These are phyloP conservation scores for Tremellales sp. DNA, from an alignment of 1,284 basidiomycete species.

Conservation along the genomic window DNA sequence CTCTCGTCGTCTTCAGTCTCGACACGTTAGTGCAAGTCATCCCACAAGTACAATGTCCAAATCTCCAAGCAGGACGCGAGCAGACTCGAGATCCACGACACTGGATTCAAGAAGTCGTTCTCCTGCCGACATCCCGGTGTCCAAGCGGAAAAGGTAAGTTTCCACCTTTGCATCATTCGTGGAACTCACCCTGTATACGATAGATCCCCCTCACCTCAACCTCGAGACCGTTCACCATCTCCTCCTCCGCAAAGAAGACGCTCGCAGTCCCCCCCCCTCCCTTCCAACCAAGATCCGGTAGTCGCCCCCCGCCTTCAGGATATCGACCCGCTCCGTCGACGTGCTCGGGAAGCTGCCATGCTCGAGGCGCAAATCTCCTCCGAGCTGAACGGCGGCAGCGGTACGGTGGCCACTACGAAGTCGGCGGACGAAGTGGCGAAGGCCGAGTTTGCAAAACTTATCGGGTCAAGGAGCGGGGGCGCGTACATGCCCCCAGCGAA, in stretches of 20 bases:
- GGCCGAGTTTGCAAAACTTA: constrained; percentile 74
- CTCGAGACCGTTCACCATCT: constrained; percentile 41
- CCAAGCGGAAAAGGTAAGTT: constrained; percentile 47
- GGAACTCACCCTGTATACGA: background rate
- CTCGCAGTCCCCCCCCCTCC: constrained; percentile 30
- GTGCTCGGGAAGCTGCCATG: constrained; percentile 69
- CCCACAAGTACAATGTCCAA: too few species aligned
- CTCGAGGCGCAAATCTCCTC: constrained; percentile 68
- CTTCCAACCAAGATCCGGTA: constrained; percentile 10
- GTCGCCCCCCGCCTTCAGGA: constrained; percentile 63
- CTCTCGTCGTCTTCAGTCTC: constrained; percentile 12
- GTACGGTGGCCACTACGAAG: constrained; percentile 47
- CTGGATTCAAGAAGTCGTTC: constrained; percentile 12
- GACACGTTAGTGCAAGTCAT: constrained; percentile 3
- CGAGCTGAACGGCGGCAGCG: constrained; percentile 35
- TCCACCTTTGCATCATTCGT: background rate
- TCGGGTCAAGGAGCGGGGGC: constrained; percentile 74
- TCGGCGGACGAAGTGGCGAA: constrained; percentile 56
- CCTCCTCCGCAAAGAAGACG: constrained; percentile 44
- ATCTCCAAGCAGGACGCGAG: too few species aligned
- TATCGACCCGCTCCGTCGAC: constrained; percentile 69
- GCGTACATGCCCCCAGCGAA: constrained; percentile 96
- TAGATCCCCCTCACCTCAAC: constrained; percentile 43
- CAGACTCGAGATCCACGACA: too few species aligned
- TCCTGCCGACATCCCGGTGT: constrained; percentile 24